Evolutionary conservation across 768 basidiomycete species (phyloP), one percentile per base, ranked within the genome.

Genomic region (Pholiota molesta): DNA sequence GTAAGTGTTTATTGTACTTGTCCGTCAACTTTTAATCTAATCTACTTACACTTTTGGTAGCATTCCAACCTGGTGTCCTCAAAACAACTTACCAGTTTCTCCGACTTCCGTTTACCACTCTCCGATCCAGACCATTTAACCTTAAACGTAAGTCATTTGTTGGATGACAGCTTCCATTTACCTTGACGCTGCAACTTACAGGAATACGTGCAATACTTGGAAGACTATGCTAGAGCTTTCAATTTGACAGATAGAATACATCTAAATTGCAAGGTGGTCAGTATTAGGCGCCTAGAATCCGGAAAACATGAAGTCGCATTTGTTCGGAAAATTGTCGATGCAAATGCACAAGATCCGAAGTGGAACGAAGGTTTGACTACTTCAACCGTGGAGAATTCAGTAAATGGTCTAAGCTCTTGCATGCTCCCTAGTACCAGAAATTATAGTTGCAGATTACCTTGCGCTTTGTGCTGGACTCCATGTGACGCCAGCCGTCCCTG

Each of bases 81-180:
- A 13, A 86, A 86, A 66, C 84, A 86, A 68, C 74, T 87, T 37
- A 87, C 86, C 5, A 78, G 78, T 60, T 87, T 86, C 71, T 83
- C 82, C 31, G 86, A 87, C 70, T 86, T 84, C 70, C 81, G 86
- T 13, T 70, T 84, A 29, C 80, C 84, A 11, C 62, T 77, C 11
- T 70, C 72, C 14, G 79, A 83, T 59, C 68, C 74, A 13, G 84
- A 86, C 67, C 83, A 86, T 65, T 68, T 83, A 23, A 79, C 79
- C 1, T 66, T 84, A 6, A 73, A 77, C 65, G 79, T 79, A 57
- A 53, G 62, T 55, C 14, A 5, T 13, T 37, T 37, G 35, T 9
- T 37, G 10, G 35, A 37, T 5, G 35, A 9, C 11, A 37, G 35
- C 35, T 11, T 37, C 23, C 33, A 51, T 11, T 59, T 6, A 40